Percentiles rank a stretch among this genome's conserved stretches.
Conservation (phyloP, 2,329 filamentous ascomycete genomes). For the Boeremia exigua region DNA sequence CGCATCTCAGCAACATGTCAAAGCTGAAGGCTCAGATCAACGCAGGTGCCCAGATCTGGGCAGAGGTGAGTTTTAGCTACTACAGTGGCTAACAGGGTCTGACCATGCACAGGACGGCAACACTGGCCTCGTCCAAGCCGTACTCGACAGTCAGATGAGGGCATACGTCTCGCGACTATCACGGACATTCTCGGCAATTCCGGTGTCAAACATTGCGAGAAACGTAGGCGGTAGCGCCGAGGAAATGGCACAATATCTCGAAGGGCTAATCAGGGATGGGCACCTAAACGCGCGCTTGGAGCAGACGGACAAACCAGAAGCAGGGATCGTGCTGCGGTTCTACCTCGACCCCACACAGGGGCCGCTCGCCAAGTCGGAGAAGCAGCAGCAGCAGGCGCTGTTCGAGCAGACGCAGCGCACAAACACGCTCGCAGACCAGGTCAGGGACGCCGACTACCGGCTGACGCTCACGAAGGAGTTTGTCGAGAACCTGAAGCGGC, state of each 20-base stretch:
- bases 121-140: slow-evolving; percentile 70
- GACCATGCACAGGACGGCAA: slow-evolving; percentile 68
- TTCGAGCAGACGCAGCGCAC: slow-evolving; percentile 58
- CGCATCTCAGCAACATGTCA: slow-evolving; percentile 53
- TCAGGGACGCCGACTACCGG: slow-evolving; percentile 61
- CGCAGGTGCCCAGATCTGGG: slow-evolving; percentile 65
- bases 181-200: slow-evolving; percentile 71
- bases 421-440: slow-evolving; percentile 56
- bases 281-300: slow-evolving; percentile 60
- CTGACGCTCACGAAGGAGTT: slow-evolving; percentile 66
- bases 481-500: slow-evolving; percentile 59
- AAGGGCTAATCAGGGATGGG: slow-evolving; percentile 59
- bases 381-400: slow-evolving; percentile 53
- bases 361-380: slow-evolving; percentile 48
- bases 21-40: slow-evolving; percentile 70
- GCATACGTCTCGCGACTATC: slow-evolving; percentile 78
- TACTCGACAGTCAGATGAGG: slow-evolving; percentile 73
- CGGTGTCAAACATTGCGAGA: slow-evolving; percentile 60
- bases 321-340: slow-evolving; percentile 61
- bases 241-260: slow-evolving; percentile 60
- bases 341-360: slow-evolving; percentile 47
- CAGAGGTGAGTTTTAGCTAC: slow-evolving; percentile 51
- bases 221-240: slow-evolving; percentile 59
- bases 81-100: slow-evolving; percentile 15
- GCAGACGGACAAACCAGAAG: slow-evolving; percentile 46